A percentile compares a stretch with the other conserved stretches of the same genome.
phyloP scores from a whole-genome alignment of 768 basidiomycete species.

The Mycena capillaripes region DNA sequence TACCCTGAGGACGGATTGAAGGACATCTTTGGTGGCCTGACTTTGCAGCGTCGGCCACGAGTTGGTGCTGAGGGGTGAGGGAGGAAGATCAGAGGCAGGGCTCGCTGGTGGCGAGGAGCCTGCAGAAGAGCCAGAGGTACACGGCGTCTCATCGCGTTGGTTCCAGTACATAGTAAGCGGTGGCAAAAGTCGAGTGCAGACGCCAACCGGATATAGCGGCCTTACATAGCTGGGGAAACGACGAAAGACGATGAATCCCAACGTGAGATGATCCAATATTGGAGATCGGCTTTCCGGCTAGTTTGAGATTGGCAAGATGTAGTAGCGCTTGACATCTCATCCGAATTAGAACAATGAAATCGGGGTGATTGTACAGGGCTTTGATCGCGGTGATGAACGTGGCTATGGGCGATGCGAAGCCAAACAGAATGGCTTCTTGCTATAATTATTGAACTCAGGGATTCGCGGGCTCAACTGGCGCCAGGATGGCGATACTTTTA shows the following conservation, averaged over 20 bases:
- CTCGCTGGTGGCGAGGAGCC: constrained; percentile 24
- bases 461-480: background rate
- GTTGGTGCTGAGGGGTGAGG: background rate
- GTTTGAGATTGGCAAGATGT: background rate
- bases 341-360: constrained; percentile 10
- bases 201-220: constrained; percentile 5
- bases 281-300: background rate
- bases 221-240: background rate
- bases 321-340: constrained; percentile 24
- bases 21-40: background rate
- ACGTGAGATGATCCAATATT: background rate
- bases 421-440: background rate
- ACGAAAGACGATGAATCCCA: background rate
- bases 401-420: constrained; percentile 12
- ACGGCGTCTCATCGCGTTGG: constrained; percentile 10
- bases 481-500: constrained; percentile 22
- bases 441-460: background rate
- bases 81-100: constrained; percentile 20
- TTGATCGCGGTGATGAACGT: background rate
- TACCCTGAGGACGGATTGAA: constrained; percentile 74
- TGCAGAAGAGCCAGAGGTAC: constrained; percentile 17
- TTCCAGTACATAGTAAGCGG: constrained; percentile 25
- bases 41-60: constrained; percentile 29
- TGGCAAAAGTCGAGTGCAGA: background rate
- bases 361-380: constrained; percentile 1